A percentile compares a stretch with the other conserved stretches of the same genome.
Evolutionary conservation across 2,329 filamentous ascomycete genomes (phyloP).

Genomic region (Hymenoscyphus albidus): DNA sequence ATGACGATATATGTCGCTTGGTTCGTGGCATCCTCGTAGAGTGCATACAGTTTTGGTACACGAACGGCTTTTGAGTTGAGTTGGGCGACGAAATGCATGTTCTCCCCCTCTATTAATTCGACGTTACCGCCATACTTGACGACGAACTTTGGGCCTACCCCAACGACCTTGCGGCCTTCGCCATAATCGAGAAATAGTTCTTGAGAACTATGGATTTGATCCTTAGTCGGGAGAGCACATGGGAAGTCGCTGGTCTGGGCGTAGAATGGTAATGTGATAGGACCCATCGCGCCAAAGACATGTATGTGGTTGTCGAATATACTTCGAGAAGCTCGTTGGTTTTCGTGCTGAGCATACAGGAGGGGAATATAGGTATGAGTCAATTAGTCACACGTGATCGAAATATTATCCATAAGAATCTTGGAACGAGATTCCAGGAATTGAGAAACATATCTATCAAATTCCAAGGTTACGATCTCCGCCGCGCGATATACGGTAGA

Average conservation of each 20-base stretch:
- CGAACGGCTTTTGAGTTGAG: background rate
- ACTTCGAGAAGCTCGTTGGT: no score
- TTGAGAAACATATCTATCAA: no score
- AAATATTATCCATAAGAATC: no score
- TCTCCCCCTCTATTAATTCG: constrained; percentile 1
- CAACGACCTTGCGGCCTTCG: background rate
- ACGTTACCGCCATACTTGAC: constrained; percentile 3
- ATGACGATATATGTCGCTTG: constrained; percentile 2
- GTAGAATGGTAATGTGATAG: background rate
- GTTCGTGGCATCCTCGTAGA: background rate
- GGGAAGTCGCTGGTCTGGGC: background rate
- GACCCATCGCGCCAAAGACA: no score
- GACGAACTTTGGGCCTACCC: background rate
- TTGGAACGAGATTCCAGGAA: no score
- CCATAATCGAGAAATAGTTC: background rate
- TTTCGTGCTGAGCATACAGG: no score
- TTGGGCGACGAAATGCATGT: background rate
- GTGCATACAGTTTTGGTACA: background rate
- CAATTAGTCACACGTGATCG: no score
- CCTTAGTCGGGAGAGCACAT: background rate
- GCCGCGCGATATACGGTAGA: no score
- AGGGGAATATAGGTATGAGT: no score
- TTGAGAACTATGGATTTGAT: background rate
- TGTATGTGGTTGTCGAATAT: no score
- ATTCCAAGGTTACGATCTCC: no score